Percentiles rank a stretch among this genome's conserved stretches.
These are phyloP conservation scores for Erodium trifolium DNA, from an alignment of 441 rosid genomes.

Conservation along the genomic window DNA sequence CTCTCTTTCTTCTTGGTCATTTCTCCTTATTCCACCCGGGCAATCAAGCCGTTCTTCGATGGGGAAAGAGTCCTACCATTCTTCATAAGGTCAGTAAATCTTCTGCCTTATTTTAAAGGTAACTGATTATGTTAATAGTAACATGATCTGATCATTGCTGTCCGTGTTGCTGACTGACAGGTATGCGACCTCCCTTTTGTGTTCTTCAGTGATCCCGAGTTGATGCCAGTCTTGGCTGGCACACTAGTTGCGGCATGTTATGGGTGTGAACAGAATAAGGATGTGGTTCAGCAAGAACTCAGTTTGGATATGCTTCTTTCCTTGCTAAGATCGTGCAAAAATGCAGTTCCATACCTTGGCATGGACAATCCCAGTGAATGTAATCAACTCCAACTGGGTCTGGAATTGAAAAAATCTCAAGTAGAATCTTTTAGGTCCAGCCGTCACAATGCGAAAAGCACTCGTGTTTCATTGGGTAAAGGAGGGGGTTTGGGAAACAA, in stretches of 20 bases:
- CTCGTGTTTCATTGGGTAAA: slow-evolving; percentile 30
- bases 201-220: slow-evolving; percentile 64
- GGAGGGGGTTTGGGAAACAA: slow-evolving; percentile 32
- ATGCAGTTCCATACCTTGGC: slow-evolving; percentile 22
- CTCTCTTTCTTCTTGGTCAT: slow-evolving; percentile 59
- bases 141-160: slow-evolving; percentile 23
- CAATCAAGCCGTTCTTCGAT: slow-evolving; percentile 75
- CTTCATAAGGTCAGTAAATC: slow-evolving; percentile 63
- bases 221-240: slow-evolving; percentile 66
- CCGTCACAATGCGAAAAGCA: slow-evolving; percentile 34
- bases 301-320: slow-evolving; percentile 69
- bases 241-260: slow-evolving; percentile 61
- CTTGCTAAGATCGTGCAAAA: slow-evolving; percentile 55
- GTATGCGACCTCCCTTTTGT: slow-evolving; percentile 74
- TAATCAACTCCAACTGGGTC: slow-evolving; percentile 39
- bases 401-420: slow-evolving; percentile 37
- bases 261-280: slow-evolving; percentile 63
- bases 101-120: not conserved
- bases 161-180: slow-evolving; percentile 28
- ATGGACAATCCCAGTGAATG: slow-evolving; percentile 33
- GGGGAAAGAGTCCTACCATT: slow-evolving; percentile 80
- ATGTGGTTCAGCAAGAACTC: slow-evolving; percentile 62
- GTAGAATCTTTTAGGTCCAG: slow-evolving; percentile 35
- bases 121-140: not conserved
- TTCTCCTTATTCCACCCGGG: slow-evolving; percentile 64